These are phyloP conservation scores for Sergeia podlipaevii DNA, from an alignment of 208 protist species.

Conservation along the genomic window DNA sequence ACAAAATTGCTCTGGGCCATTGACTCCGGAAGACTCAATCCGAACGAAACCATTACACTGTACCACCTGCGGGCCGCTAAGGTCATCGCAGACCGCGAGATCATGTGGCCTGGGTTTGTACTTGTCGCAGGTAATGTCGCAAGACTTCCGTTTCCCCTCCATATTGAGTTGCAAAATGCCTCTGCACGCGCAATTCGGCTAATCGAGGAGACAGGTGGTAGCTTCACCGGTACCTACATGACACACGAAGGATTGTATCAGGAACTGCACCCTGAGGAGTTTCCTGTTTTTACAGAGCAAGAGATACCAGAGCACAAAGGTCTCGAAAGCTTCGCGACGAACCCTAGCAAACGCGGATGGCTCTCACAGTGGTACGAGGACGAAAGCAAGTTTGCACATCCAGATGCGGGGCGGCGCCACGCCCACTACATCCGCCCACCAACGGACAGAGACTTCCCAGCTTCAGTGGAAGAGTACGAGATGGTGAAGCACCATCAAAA, in stretches of 20 bases:
- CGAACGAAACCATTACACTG: constrained; percentile 86
- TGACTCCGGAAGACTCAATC: constrained; percentile 82
- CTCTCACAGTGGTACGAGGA: constrained; percentile 88
- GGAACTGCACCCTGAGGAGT: constrained; percentile 85
- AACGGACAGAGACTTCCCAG: constrained; percentile 78
- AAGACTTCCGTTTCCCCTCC: constrained; percentile 70
- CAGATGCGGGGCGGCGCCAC: constrained; percentile 63
- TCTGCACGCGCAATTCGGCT: constrained; percentile 74
- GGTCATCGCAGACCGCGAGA: constrained; percentile 69
- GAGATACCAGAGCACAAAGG: constrained; percentile 78
- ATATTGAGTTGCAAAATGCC: constrained; percentile 89
- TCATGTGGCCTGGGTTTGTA: constrained; percentile 87
- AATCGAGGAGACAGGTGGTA: constrained; percentile 84
- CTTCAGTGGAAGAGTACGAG: constrained; percentile 85
- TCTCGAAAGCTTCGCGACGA: constrained; percentile 69
- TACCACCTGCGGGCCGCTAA: constrained; percentile 74
- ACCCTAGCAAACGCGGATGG: constrained; percentile 77
- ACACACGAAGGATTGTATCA: constrained; percentile 89
- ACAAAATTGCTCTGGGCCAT: constrained; percentile 86
- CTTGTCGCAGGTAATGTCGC: constrained; percentile 65
- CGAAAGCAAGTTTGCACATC: constrained; percentile 84
- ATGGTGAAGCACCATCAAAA: constrained; percentile 92
- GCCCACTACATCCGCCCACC: constrained; percentile 83
- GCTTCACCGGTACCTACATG: constrained; percentile 88
- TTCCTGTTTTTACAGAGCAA: constrained; percentile 76